These are phyloP conservation scores for Cytospora piceae DNA, from an alignment of 2,329 filamentous ascomycete species.

Conservation along the genomic window DNA sequence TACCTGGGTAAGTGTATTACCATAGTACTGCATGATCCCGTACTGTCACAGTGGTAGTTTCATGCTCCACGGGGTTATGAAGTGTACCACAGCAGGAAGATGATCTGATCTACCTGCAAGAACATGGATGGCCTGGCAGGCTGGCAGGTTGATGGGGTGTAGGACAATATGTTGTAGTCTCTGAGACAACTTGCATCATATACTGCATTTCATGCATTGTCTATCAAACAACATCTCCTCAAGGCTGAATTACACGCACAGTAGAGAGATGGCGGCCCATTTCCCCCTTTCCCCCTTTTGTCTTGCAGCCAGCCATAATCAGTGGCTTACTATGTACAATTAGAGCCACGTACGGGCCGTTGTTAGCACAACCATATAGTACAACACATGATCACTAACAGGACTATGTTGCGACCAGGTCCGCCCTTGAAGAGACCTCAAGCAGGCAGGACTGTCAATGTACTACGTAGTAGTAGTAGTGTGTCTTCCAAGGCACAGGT, in stretches of 20 bases:
- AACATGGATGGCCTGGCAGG: not conserved
- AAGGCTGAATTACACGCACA: not conserved
- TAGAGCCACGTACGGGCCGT: not conserved
- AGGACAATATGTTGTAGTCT: not conserved
- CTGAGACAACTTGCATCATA: not conserved
- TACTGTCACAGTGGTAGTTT: not conserved
- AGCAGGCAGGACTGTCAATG: not conserved
- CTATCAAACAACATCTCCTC: not conserved
- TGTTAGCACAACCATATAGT: not conserved
- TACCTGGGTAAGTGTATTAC: no score
- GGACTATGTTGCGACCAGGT: not conserved
- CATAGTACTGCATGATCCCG: no score
- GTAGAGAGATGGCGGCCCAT: not conserved
- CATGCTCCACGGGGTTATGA: not conserved
- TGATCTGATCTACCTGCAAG: constrained; percentile 3
- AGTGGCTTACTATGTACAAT: not conserved
- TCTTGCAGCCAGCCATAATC: not conserved
- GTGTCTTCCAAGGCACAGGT: not conserved
- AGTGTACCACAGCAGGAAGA: not conserved
- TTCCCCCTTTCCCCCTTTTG: not conserved
- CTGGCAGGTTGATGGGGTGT: no score
- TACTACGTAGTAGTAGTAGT: not conserved
- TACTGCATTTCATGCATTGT: not conserved
- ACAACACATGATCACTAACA: not conserved
- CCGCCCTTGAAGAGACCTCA: not conserved